These are phyloP conservation scores for Dendrothele bispora DNA, from an alignment of 768 basidiomycete species.

Conservation along the genomic window DNA sequence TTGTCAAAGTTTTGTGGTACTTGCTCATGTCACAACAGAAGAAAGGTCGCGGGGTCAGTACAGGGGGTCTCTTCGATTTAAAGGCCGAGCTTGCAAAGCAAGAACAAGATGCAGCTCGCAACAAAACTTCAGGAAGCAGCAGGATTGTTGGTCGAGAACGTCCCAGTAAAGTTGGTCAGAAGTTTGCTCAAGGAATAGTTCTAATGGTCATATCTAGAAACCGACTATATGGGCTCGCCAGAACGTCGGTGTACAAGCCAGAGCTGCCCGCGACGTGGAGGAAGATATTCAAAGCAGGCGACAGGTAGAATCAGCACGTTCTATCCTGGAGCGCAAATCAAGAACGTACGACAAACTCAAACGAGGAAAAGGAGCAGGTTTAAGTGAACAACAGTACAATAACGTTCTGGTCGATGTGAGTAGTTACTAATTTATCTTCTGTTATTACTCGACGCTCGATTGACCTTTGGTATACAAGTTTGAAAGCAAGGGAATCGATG, in stretches of 20 bases:
- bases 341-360: constrained; percentile 77
- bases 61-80: constrained; percentile 80
- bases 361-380: constrained; percentile 76
- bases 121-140: constrained; percentile 58
- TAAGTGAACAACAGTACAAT: constrained; percentile 75
- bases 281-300: constrained; percentile 62
- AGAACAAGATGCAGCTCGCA: constrained; percentile 56
- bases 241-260: constrained; percentile 70
- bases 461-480: constrained; percentile 54
- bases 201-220: constrained; percentile 62
- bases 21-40: too few species aligned
- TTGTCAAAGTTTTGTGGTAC: too few species aligned
- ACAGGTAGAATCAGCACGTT: constrained; percentile 71
- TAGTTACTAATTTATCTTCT: constrained; percentile 2
- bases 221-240: constrained; percentile 73
- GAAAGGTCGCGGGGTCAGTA: constrained; percentile 73
- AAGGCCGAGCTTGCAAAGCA: constrained; percentile 70
- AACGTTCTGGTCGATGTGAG: constrained; percentile 76
- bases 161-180: constrained; percentile 60
- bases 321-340: constrained; percentile 73
- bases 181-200: neutral
- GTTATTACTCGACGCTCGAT: neutral
- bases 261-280: constrained; percentile 69
- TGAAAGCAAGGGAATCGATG: constrained; percentile 50
- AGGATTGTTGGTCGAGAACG: constrained; percentile 58